Conservation (phyloP, 2,329 filamentous ascomycete genomes). For the Aureobasidium melanogenum region DNA sequence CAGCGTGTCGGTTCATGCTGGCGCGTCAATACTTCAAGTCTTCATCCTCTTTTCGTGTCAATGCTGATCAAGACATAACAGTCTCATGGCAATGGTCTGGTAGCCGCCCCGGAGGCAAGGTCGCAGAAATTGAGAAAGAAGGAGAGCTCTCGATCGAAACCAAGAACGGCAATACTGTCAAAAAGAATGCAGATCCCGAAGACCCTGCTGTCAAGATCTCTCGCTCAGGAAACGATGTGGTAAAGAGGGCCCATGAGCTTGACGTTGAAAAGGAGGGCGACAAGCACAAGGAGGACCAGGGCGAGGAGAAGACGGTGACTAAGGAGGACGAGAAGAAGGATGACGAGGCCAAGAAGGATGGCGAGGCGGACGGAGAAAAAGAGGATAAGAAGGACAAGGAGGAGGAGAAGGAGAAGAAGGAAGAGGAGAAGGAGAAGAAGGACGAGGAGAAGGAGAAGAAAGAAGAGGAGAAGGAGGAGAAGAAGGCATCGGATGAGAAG, state of each 20-base stretch:
- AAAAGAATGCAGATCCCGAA: constrained; percentile 51
- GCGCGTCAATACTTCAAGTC: background rate
- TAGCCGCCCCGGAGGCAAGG: constrained; percentile 47
- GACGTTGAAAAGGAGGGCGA: constrained; percentile 43
- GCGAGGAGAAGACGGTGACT: constrained; percentile 19
- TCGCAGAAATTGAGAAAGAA: constrained; percentile 47
- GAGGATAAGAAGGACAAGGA: constrained; percentile 18
- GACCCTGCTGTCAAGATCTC: constrained; percentile 54
- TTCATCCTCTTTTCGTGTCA: background rate
- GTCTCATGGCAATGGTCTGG: constrained; percentile 56
- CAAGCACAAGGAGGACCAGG: constrained; percentile 28
- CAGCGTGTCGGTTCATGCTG: constrained; percentile 3
- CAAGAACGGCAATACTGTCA: constrained; percentile 54
- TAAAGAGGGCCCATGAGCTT: constrained; percentile 54
- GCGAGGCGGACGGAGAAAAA: constrained; percentile 16
- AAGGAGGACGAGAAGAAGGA: constrained; percentile 13
- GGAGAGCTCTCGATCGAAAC: constrained; percentile 54
- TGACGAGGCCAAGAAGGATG: constrained; percentile 3
- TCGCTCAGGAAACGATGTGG: constrained; percentile 54
- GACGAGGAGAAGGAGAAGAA: constrained; percentile 18
- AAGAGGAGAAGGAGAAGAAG: constrained; percentile 14
- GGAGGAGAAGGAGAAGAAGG: constrained; percentile 16
- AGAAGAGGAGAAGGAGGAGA: constrained; percentile 21
- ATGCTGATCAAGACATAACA: constrained; percentile 24
- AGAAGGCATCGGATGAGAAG: constrained; percentile 18